Percentiles rank a stretch among this genome's conserved stretches.
Conservation (phyloP, 164 flowering plant species). For the Umbilicus rupestris region DNA sequence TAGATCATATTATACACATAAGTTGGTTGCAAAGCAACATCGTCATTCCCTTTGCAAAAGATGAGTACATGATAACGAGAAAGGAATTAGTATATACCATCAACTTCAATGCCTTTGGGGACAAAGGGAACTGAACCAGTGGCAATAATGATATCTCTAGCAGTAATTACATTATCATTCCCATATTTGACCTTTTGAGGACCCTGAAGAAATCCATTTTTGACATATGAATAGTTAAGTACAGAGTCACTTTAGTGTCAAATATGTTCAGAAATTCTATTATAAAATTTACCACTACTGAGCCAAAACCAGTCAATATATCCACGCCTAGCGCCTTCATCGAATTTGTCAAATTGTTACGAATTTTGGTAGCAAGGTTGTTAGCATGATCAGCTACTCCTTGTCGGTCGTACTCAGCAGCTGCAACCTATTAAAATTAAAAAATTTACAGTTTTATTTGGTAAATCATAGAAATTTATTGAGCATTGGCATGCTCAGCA, state of each 20-base stretch:
- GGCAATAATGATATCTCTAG: constrained; percentile 87
- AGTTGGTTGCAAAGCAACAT: background rate
- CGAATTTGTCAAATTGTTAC: constrained; percentile 82
- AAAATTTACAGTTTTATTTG: background rate
- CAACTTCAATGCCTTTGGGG: constrained; percentile 97
- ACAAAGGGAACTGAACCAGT: constrained; percentile 98
- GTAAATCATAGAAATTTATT: background rate
- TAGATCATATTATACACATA: background rate
- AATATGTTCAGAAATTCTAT: background rate
- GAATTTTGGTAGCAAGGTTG: constrained; percentile 83
- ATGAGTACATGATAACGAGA: background rate
- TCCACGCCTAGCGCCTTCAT: constrained; percentile 94
- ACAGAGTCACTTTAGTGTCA: background rate
- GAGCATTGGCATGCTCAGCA: background rate
- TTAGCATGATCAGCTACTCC: constrained; percentile 97
- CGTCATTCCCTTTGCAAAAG: background rate
- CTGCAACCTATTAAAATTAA: constrained; percentile 50
- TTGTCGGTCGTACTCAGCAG: constrained; percentile 90
- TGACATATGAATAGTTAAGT: background rate
- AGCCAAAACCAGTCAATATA: constrained; percentile 83
- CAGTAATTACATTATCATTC: constrained; percentile 57
- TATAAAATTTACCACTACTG: constrained; percentile 53
- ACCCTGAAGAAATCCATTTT: constrained; percentile 47
- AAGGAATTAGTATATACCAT: constrained; percentile 44
- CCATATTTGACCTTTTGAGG: constrained; percentile 93